phyloP scores from a whole-genome alignment of 2,329 filamentous ascomycete genomes.

The Pseudonectria foliicola region DNA sequence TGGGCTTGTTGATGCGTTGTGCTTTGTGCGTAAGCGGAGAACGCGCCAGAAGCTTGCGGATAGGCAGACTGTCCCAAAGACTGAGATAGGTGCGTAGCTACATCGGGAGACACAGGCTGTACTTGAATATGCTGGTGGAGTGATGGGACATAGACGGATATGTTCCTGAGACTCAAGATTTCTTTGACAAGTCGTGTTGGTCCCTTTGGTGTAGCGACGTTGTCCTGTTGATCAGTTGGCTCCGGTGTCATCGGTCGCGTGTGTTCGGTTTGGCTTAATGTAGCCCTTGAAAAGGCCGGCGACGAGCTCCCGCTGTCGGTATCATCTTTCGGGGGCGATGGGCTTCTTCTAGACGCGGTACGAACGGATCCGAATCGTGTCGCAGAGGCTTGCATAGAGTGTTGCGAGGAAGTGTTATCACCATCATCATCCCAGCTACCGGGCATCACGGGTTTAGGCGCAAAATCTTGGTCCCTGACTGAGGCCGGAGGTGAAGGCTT shows the following conservation, averaged over 20 bases:
- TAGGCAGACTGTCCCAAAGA: constrained; percentile 33
- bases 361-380: constrained; percentile 4
- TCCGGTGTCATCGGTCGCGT: constrained; percentile 6
- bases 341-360: constrained; percentile 4
- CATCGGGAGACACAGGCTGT: constrained; percentile 21
- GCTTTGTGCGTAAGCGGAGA: constrained; percentile 39
- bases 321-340: constrained; percentile 4
- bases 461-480: not conserved
- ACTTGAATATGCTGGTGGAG: constrained; percentile 38
- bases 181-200: constrained; percentile 50
- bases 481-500: not conserved
- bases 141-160: constrained; percentile 50
- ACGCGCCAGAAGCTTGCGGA: constrained; percentile 54
- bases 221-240: constrained; percentile 26
- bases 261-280: constrained; percentile 11
- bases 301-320: constrained; percentile 22
- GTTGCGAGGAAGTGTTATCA: constrained; percentile 10
- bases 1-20: constrained; percentile 6
- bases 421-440: constrained; percentile 43
- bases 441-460: constrained; percentile 34
- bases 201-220: constrained; percentile 43
- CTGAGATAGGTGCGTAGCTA: constrained; percentile 21
- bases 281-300: constrained; percentile 21
- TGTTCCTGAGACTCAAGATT: constrained; percentile 40
- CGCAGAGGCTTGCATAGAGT: constrained; percentile 6